These are phyloP conservation scores for Clavispora carvajalis DNA, from an alignment of 805 yeast species.

Conservation along the genomic window DNA sequence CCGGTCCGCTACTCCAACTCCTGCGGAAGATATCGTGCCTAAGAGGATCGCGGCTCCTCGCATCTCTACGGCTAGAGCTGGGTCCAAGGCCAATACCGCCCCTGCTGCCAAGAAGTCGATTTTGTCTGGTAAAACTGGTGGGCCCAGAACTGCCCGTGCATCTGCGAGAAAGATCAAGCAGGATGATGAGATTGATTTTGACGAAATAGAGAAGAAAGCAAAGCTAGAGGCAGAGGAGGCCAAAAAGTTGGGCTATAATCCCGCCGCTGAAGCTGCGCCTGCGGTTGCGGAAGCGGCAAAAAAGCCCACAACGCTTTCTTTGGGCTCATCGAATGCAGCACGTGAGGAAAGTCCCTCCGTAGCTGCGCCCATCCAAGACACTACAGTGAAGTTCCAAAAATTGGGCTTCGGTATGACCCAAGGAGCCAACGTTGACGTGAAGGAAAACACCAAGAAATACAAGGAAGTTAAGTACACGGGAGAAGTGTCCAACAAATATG, in stretches of 20 bases:
- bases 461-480: constrained; percentile 66
- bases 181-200: constrained; percentile 51
- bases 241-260: constrained; percentile 48
- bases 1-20: constrained; percentile 39
- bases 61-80: constrained; percentile 23
- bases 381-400: constrained; percentile 70
- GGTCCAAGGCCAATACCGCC: constrained; percentile 22
- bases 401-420: constrained; percentile 88
- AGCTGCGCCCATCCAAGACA: constrained; percentile 35
- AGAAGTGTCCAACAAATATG: constrained; percentile 70
- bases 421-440: constrained; percentile 49
- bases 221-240: constrained; percentile 74
- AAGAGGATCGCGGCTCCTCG: constrained; percentile 15
- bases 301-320: constrained; percentile 6
- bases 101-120: constrained; percentile 25
- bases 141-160: constrained; percentile 51
- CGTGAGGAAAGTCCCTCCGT: background rate
- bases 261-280: constrained; percentile 20
- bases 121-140: constrained; percentile 48
- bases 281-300: constrained; percentile 3
- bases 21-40: constrained; percentile 25
- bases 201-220: constrained; percentile 69
- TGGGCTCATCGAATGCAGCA: constrained; percentile 4
- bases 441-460: constrained; percentile 37
- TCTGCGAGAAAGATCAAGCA: constrained; percentile 47